Base-by-base conservation (phyloP, 2,329 filamentous ascomycete species). In the Fusarium haematococcum region DNA sequence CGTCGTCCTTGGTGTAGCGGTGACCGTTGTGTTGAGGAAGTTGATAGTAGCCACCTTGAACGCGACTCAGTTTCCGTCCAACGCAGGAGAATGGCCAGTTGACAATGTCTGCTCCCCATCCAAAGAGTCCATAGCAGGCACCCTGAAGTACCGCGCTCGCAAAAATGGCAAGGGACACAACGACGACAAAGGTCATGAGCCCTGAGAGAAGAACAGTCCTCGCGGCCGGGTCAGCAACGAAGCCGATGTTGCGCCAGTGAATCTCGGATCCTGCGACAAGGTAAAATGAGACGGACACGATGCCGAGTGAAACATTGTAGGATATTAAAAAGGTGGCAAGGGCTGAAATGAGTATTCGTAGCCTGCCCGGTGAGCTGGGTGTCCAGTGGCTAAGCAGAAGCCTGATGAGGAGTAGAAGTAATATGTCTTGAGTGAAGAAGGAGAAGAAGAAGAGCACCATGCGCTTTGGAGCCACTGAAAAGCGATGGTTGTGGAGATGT, bases 221-320 rank as follows among this genome's bases (percentile, higher is more conserved):
- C 3, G 81, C 79, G 1, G 80, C 77, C 1, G 81, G 71, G 27
- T 83, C 82, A 18, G 78, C 74, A 2, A 78, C 81, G 10, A 83
- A 61, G 1, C 73, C 80, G n/a, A 82, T 74, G 57, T 83, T 83
- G 14, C 81, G 77, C 81, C 82, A 83, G 52, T 80, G 82, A 6
- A 83, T 78, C 30, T 83, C 82, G 0, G 81, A 80, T 7, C 81
- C 81, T 6, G 82, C 75, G 11, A 82, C 77, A 10, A 73, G 62
- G 65, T 81, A 83, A 50, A 83, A 83, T 4, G 81, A 78, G 2
- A 83, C 71, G 27, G 74, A 79, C 30, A 78, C 64, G 32, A 76
- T 63, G 37, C 79, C 76, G 7, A 82, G 62, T 2, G 67, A 41
- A 20, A 78, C 71, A 68, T 77, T 74, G 65, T 75, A 74, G 14